A percentile compares a stretch with the other conserved stretches of the same genome.
Evolutionary conservation across 2,329 filamentous ascomycete genomes (phyloP).

Genomic region (Zasmidium angulare): DNA sequence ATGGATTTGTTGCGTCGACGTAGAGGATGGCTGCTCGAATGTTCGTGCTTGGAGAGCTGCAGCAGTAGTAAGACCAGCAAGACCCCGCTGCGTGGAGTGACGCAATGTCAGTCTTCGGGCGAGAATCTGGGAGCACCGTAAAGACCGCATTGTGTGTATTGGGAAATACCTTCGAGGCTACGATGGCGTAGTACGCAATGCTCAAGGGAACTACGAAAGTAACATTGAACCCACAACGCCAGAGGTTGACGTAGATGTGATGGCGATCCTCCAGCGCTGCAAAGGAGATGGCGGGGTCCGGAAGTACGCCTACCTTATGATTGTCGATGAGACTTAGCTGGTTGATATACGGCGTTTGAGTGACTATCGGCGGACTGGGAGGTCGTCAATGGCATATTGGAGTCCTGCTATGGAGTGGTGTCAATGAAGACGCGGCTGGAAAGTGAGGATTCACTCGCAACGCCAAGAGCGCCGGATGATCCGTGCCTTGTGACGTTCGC

Average conservation of each 20-base stretch:
- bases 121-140: not conserved
- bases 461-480: not conserved
- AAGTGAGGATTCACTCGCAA: not conserved
- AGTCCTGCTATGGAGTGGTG: no score
- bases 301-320: not conserved
- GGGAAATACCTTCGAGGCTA: not conserved
- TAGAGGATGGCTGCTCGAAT: not conserved
- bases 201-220: no score
- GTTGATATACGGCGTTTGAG: no score
- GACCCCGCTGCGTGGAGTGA: slow-evolving; percentile 2
- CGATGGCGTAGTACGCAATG: no score
- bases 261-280: not conserved
- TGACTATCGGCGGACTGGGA: no score
- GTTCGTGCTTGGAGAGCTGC: not conserved
- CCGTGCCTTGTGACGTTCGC: not conserved
- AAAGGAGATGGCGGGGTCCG: not conserved
- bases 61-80: not conserved
- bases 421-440: no score
- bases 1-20: not conserved
- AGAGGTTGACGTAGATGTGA: not conserved
- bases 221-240: no score
- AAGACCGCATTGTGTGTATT: not conserved
- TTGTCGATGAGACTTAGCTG: not conserved
- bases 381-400: no score
- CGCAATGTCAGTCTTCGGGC: not conserved